Conservation (phyloP, 176 grass and related monocot genomes). For the Cenchrus fungigraminus region DNA sequence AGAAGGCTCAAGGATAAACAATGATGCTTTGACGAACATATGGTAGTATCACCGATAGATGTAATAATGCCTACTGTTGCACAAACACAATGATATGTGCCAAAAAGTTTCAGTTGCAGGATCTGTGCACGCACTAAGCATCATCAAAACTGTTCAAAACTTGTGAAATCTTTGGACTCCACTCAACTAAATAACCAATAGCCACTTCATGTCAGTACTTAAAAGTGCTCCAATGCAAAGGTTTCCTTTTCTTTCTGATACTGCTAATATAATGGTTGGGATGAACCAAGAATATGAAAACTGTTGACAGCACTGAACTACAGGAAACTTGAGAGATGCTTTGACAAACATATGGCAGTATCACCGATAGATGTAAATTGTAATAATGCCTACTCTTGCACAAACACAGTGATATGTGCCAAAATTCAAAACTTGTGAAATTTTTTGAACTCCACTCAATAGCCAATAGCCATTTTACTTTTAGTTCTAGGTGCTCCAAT, state of each 20-base stretch:
- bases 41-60: neutral
- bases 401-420: neutral
- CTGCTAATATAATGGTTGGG: neutral
- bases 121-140: neutral
- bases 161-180: neutral
- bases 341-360: neutral
- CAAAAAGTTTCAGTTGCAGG: neutral
- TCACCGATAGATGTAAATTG: neutral
- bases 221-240: neutral
- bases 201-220: neutral
- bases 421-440: neutral
- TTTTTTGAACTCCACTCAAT: neutral
- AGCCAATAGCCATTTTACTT: neutral
- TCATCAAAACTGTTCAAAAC: neutral
- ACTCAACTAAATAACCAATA: neutral
- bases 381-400: neutral
- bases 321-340: neutral
- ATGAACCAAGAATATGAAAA: slow-evolving; percentile 5
- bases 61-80: neutral
- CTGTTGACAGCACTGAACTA: neutral
- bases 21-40: slow-evolving; percentile 20
- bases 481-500: neutral
- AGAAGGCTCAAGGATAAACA: slow-evolving; percentile 19
- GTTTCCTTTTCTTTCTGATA: neutral
- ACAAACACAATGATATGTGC: neutral